Evolutionary conservation across 345 rosid genomes (phyloP), one percentile per base, ranked within the genome.

Genomic region (Noccaea bulbosa): DNA sequence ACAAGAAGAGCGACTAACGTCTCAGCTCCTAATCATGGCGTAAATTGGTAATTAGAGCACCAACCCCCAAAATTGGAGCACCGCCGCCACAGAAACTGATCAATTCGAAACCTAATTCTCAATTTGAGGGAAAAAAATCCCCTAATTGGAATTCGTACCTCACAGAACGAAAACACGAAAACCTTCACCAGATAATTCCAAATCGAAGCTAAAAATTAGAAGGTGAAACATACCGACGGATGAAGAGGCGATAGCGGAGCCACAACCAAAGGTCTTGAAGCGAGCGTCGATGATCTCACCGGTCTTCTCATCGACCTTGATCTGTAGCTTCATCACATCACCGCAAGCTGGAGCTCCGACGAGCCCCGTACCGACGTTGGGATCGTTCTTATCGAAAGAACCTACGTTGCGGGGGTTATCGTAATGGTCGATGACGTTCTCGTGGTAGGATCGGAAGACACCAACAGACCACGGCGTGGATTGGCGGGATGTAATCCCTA

Each of bases 281-380:
- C 99, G 72, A 61, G 99, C 98, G 70, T 95, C 98, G 3, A 80
- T 67, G 72, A 95, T 95, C 77, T 90, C 79, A 4, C 96, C 98
- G 11, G 90, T 85, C 66, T 81, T 73, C 50, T 95, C 94, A 67
- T 95, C 97, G 48, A 92, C 92, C 86, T 78, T 95, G 46, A 95
- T 92, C 64, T 95, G 99, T 22, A 95, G 88, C 89, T 95, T 95
- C 99, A 92, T 95, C 4, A 95, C 97, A 77, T 95, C 99, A 4
- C 98, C 99, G 33, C 99, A 95, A 0, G 99, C 97, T 0, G 99
- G 99, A 8, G 99, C 99, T 0, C 99, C 99, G 5, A 95, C 99
- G 41, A 95, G 85, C 0, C 99, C 98, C 8, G 98, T 95, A 3
- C 99, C 99, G 0, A 95, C 82, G 44, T 12, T 55, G 3, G 99